phyloP scores from a whole-genome alignment of 2,329 filamentous ascomycete genomes.

The Cercospora sesami region DNA sequence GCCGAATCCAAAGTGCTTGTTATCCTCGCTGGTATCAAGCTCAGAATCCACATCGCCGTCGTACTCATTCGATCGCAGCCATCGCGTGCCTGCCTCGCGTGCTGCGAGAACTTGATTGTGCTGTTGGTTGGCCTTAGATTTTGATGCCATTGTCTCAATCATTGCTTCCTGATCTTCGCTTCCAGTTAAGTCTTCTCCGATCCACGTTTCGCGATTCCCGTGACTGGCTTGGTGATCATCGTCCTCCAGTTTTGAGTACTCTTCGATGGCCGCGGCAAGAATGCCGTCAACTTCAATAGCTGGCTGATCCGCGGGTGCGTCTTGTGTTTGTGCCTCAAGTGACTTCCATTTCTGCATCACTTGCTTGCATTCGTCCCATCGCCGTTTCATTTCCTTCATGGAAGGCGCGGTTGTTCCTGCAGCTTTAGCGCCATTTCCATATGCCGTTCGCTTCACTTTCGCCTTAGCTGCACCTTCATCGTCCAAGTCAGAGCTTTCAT shows the following conservation, averaged over 20 bases:
- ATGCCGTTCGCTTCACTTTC: not conserved
- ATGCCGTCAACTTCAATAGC: not conserved
- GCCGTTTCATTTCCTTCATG: not conserved
- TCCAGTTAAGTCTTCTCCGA: not conserved
- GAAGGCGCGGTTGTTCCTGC: not conserved
- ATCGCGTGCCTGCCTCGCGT: not conserved
- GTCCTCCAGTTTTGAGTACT: constrained; percentile 1
- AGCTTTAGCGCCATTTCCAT: not conserved
- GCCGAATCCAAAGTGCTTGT: not conserved
- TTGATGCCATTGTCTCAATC: not conserved
- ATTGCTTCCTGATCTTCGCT: not conserved
- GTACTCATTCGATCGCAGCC: not conserved
- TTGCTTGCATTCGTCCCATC: not conserved
- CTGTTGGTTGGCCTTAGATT: not conserved
- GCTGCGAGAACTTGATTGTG: not conserved
- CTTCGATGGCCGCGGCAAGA: not conserved
- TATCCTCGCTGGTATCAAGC: not conserved
- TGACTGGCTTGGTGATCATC: not conserved
- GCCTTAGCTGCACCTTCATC: not conserved
- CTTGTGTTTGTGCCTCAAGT: not conserved
- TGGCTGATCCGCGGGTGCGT: not conserved
- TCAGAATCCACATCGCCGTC: not conserved
- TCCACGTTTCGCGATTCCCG: not conserved
- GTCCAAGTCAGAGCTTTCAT: not conserved
- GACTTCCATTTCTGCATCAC: not conserved